A percentile compares a stretch with the other conserved stretches of the same genome.
These are phyloP conservation scores for Podospora didyma DNA, from an alignment of 495 filamentous ascomycete genomes.

Conservation along the genomic window DNA sequence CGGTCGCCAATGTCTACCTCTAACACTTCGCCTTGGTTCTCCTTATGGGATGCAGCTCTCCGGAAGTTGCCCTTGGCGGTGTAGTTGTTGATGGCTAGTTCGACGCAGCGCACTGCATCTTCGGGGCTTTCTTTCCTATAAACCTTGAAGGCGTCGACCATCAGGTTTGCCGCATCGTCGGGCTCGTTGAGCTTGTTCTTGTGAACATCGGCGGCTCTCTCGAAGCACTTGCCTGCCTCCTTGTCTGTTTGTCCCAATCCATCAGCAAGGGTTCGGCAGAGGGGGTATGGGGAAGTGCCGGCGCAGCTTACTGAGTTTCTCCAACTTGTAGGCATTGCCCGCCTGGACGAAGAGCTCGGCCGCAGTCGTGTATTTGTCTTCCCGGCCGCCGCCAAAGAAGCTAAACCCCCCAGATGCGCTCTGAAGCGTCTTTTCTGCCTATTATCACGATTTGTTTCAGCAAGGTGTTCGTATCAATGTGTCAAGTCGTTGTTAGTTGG, in stretches of 20 bases:
- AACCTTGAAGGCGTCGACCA: constrained; percentile 71
- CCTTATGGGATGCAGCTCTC: constrained; percentile 81
- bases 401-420: constrained; percentile 64
- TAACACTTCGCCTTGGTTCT: constrained; percentile 77
- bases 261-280: constrained; percentile 5
- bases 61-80: constrained; percentile 80
- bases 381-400: constrained; percentile 73
- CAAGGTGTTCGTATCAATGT: no score
- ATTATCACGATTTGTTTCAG: constrained; percentile 13
- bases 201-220: constrained; percentile 74
- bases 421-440: constrained; percentile 77
- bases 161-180: constrained; percentile 80
- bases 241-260: constrained; percentile 47
- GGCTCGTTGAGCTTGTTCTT: constrained; percentile 74
- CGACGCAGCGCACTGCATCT: constrained; percentile 71
- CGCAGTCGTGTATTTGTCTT: constrained; percentile 76
- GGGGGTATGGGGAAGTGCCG: not conserved
- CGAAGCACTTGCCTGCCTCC: constrained; percentile 76
- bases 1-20: constrained; percentile 74
- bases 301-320: constrained; percentile 56
- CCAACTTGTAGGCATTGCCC: constrained; percentile 74
- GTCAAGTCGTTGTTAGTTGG: no score
- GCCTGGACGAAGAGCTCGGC: constrained; percentile 77
- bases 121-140: constrained; percentile 78
- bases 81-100: constrained; percentile 73